Conservation (phyloP, 2,329 filamentous ascomycete genomes). For the Cordyceps fumosorosea region DNA sequence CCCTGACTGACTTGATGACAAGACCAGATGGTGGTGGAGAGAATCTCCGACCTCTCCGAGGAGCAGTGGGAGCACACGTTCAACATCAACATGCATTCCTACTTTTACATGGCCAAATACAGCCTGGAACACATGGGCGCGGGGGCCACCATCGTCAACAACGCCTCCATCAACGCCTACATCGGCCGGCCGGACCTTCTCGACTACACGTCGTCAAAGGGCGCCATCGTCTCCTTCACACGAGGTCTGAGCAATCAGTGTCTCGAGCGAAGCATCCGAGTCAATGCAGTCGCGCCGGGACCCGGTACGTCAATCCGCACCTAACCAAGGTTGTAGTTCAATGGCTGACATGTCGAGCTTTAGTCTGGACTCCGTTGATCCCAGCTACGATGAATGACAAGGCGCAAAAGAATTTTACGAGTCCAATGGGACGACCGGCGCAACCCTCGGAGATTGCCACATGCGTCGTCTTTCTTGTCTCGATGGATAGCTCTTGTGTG, state of each 20-base stretch:
- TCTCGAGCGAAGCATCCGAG: slow-evolving; percentile 63
- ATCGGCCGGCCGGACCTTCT: slow-evolving; percentile 72
- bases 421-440: slow-evolving; percentile 69
- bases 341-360: neutral
- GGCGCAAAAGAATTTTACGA: slow-evolving; percentile 65
- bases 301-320: slow-evolving; percentile 33
- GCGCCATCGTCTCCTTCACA: slow-evolving; percentile 73
- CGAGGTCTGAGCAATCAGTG: slow-evolving; percentile 71
- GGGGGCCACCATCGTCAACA: slow-evolving; percentile 79
- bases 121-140: slow-evolving; percentile 64
- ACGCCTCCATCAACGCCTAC: slow-evolving; percentile 77
- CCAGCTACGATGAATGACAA: slow-evolving; percentile 64
- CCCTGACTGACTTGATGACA: neutral
- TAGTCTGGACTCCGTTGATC: slow-evolving; percentile 69
- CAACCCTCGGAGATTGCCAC: slow-evolving; percentile 79
- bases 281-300: slow-evolving; percentile 71
- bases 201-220: slow-evolving; percentile 76
- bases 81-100: slow-evolving; percentile 75
- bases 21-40: slow-evolving; percentile 56
- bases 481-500: slow-evolving; percentile 65
- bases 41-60: slow-evolving; percentile 65
- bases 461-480: slow-evolving; percentile 75
- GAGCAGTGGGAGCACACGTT: slow-evolving; percentile 78
- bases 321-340: too few relatives aligned
- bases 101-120: slow-evolving; percentile 77